phyloP scores from a whole-genome alignment of 768 basidiomycete species.

The Mycena kentingensis region DNA sequence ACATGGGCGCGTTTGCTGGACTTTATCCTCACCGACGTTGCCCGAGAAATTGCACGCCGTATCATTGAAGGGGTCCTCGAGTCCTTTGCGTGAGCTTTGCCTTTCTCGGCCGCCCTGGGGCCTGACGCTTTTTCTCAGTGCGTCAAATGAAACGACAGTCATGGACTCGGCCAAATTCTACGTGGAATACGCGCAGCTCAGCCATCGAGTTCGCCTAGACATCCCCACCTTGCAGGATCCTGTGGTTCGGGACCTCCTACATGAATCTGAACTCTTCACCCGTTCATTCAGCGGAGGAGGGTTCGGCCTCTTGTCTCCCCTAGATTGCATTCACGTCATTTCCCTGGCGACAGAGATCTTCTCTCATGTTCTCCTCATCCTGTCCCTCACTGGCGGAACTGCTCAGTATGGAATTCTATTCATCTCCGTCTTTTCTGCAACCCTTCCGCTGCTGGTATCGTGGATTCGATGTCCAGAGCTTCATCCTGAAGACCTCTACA shows the following conservation, averaged over 20 bases:
- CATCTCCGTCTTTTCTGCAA: slow-evolving; percentile 61
- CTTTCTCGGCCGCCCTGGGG: slow-evolving; percentile 15
- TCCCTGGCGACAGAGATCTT: slow-evolving; percentile 69
- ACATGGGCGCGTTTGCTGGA: slow-evolving; percentile 59
- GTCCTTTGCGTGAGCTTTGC: slow-evolving; percentile 66
- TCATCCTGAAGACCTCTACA: slow-evolving; percentile 47
- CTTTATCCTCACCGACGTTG: slow-evolving; percentile 46
- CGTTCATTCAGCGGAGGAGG: slow-evolving; percentile 77
- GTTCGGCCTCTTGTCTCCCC: slow-evolving; percentile 78
- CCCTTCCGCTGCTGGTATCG: slow-evolving; percentile 60
- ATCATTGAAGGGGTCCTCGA: slow-evolving; percentile 67
- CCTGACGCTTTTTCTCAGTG: slow-evolving; percentile 39
- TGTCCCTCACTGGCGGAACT: slow-evolving; percentile 60
- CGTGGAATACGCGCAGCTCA: slow-evolving; percentile 78
- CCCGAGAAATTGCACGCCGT: slow-evolving; percentile 65
- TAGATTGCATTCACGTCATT: slow-evolving; percentile 76
- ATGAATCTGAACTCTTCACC: slow-evolving; percentile 84
- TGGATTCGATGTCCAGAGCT: slow-evolving; percentile 47
- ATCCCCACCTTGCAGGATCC: slow-evolving; percentile 79
- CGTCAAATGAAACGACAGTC: slow-evolving; percentile 72
- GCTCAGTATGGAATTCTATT: slow-evolving; percentile 59
- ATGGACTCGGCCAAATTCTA: slow-evolving; percentile 71
- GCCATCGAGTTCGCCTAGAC: slow-evolving; percentile 75
- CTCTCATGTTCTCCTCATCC: slow-evolving; percentile 70
- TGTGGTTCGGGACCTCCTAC: slow-evolving; percentile 71